Evolutionary conservation across 345 rosid genomes (phyloP).

Genomic region (Microthlaspi erraticum): DNA sequence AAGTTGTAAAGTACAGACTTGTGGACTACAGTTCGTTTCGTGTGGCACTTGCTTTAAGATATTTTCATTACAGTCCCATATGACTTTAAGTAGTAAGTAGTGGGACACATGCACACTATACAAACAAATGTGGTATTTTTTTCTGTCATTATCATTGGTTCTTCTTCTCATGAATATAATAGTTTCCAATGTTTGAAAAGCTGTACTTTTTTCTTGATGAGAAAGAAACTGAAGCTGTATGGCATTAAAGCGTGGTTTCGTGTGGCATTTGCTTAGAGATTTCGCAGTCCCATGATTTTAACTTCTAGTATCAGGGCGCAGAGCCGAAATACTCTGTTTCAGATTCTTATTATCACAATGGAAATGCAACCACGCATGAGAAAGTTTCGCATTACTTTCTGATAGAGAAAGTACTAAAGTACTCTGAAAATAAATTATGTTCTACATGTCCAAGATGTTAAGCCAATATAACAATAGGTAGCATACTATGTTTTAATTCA

Average conservation of each 20-base stretch:
- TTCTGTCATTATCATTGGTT: no score
- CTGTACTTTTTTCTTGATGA: no score
- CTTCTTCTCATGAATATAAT: no score
- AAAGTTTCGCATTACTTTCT: not conserved
- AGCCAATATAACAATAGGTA: not conserved
- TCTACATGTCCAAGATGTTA: not conserved
- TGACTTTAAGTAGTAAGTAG: not conserved
- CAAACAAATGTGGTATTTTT: no score
- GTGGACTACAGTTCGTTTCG: no score
- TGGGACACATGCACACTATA: not conserved
- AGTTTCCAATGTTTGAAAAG: no score
- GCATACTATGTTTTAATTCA: not conserved
- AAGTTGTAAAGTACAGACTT: no score
- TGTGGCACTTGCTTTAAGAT: no score
- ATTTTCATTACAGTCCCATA: no score
- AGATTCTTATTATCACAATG: not conserved
- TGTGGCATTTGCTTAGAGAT: not conserved
- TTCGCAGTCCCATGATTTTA: not conserved
- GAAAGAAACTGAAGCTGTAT: no score
- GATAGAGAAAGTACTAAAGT: not conserved
- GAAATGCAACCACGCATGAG: not conserved
- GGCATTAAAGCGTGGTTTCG: not conserved
- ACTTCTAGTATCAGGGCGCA: not conserved
- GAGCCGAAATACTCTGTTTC: no score
- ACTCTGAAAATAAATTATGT: not conserved